Percentiles rank a stretch among this genome's conserved stretches.
These are phyloP conservation scores for Myriosclerotinia scirpicola DNA, from an alignment of 2,329 filamentous ascomycete species.

Conservation along the genomic window DNA sequence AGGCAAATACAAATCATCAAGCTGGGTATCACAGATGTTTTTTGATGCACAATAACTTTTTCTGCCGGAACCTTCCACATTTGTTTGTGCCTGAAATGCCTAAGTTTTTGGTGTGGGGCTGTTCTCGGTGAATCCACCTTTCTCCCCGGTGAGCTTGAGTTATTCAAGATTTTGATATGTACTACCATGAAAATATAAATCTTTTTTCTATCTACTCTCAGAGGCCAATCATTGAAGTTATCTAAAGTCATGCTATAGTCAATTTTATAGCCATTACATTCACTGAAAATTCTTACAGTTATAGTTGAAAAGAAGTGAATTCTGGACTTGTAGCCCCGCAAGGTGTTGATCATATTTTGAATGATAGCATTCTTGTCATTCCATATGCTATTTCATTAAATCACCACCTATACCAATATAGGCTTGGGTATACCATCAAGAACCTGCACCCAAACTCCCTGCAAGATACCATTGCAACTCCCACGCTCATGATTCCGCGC, in stretches of 20 bases:
- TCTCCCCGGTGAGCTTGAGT: neutral
- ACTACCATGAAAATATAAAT: too few relatives aligned
- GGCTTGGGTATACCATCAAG: constrained; percentile 13
- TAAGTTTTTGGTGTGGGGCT: constrained; percentile 3
- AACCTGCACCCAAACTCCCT: constrained; percentile 8
- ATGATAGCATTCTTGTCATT: neutral
- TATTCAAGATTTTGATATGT: neutral
- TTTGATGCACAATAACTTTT: constrained; percentile 19
- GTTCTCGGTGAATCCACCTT: neutral
- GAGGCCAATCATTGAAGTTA: too few relatives aligned
- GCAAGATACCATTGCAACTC: neutral
- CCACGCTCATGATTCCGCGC: neutral
- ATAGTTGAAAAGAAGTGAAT: neutral
- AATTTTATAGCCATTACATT: neutral
- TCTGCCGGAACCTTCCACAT: constrained; percentile 24
- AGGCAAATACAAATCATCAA: constrained; percentile 7
- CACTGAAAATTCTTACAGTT: neutral
- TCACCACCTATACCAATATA: constrained; percentile 4
- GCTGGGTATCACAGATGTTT: constrained; percentile 13
- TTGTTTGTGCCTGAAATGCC: constrained; percentile 18
- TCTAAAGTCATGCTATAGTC: too few relatives aligned
- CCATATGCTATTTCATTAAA: neutral
- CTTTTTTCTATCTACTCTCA: too few relatives aligned
- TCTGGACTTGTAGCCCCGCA: too few relatives aligned
- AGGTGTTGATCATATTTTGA: too few relatives aligned